A percentile compares a stretch with the other conserved stretches of the same genome.
These are phyloP conservation scores for Cladosporium colombiae DNA, from an alignment of 2,329 filamentous ascomycete genomes.

Conservation along the genomic window DNA sequence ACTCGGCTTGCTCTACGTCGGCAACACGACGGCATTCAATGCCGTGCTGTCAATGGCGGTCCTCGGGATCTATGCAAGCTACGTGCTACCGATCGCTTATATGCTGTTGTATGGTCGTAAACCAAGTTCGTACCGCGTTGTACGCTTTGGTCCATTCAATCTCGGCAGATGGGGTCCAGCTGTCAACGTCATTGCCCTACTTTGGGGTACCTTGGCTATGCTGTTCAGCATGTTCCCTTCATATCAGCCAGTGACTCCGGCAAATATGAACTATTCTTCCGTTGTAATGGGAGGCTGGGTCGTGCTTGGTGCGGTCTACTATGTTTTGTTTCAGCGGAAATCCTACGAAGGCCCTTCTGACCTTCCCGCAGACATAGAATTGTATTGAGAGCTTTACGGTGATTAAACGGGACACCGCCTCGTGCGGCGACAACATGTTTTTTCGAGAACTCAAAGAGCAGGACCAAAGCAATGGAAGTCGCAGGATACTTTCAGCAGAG, in stretches of 20 bases:
- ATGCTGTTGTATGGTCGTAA: slow-evolving; percentile 42
- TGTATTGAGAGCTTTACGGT: neutral
- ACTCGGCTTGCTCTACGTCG: slow-evolving; percentile 52
- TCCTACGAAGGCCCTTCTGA: slow-evolving; percentile 29
- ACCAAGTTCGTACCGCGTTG: neutral
- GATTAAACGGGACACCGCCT: neutral
- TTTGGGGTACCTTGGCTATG: slow-evolving; percentile 49
- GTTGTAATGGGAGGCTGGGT: slow-evolving; percentile 39
- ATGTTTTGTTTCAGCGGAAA: slow-evolving; percentile 43
- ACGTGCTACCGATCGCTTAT: slow-evolving; percentile 58
- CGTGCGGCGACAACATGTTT: neutral
- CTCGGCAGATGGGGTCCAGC: slow-evolving; percentile 41
- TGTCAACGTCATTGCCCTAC: slow-evolving; percentile 45
- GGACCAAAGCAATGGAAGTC: neutral
- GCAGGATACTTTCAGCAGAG: neutral
- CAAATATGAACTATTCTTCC: slow-evolving; percentile 50
- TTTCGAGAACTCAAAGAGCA: neutral
- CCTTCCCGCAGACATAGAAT: neutral
- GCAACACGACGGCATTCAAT: slow-evolving; percentile 50
- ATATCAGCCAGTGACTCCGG: slow-evolving; percentile 41
- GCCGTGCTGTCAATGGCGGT: slow-evolving; percentile 58
- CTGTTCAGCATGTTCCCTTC: slow-evolving; percentile 51
- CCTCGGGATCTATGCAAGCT: slow-evolving; percentile 57
- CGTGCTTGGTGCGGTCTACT: slow-evolving; percentile 44
- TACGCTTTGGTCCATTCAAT: slow-evolving; percentile 29